Evolutionary conservation across 1,284 basidiomycete genomes (phyloP).

Genomic region (Cryptococcus deneoformans): DNA sequence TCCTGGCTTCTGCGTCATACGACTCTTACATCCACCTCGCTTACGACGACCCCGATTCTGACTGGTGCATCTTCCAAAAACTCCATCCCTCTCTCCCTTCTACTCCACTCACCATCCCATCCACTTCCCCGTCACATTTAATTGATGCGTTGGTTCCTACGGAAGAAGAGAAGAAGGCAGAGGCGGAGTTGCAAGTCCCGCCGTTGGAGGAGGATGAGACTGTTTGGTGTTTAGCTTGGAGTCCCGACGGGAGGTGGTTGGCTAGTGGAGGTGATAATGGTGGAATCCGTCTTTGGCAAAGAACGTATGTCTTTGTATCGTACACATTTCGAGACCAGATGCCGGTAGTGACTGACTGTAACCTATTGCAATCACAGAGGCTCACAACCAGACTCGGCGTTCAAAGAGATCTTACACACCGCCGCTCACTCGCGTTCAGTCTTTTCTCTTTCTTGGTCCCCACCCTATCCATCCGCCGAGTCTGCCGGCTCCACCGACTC

Average conservation of each 20-base stretch:
- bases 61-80: constrained; percentile 88
- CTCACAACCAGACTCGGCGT: constrained; percentile 27
- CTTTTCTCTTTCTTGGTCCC: constrained; percentile 40
- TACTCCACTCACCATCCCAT: constrained; percentile 19
- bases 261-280: constrained; percentile 55
- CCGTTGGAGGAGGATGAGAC: constrained; percentile 56
- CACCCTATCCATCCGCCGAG: constrained; percentile 1
- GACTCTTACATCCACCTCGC: constrained; percentile 96
- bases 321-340: background rate
- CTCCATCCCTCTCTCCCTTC: constrained; percentile 69
- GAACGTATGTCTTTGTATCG: constrained; percentile 31
- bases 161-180: constrained; percentile 26
- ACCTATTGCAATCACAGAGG: constrained; percentile 11
- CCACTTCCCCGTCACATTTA: constrained; percentile 10
- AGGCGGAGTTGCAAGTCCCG: constrained; percentile 35
- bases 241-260: constrained; percentile 76
- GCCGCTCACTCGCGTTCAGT: constrained; percentile 40
- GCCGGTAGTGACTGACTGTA: background rate
- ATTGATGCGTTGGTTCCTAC: constrained; percentile 18
- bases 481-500: constrained; percentile 3
- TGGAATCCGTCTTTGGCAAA: constrained; percentile 54
- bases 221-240: constrained; percentile 83
- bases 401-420: constrained; percentile 37
- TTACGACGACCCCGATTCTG: constrained; percentile 88
- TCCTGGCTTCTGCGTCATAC: constrained; percentile 95